Evolutionary conservation across 176 grass and related monocot species (phyloP).

Genomic region (Leersia perrieri): DNA sequence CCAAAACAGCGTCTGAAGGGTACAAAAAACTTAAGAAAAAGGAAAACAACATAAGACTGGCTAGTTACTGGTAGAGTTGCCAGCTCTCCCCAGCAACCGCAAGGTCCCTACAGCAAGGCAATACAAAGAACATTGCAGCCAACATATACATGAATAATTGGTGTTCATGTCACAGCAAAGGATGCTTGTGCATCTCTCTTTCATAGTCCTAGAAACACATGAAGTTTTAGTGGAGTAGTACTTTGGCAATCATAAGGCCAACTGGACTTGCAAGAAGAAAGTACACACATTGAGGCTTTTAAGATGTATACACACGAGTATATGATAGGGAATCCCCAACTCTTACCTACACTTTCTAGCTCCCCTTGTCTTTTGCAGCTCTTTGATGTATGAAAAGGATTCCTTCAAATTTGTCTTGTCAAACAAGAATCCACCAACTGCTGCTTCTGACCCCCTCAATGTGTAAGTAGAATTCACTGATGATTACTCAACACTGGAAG

Average conservation of each 20-base stretch:
- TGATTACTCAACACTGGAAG: conserved; percentile 5
- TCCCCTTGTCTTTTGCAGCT: conserved; percentile 25
- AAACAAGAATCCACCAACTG: not conserved
- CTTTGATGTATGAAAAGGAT: conserved; percentile 28
- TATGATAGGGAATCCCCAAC: conserved; percentile 21
- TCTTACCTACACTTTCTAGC: conserved; percentile 17
- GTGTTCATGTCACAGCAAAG: not conserved
- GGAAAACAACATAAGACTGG: too few relatives aligned
- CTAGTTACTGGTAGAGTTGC: too few relatives aligned
- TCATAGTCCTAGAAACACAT: not conserved
- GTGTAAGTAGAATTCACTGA: not conserved
- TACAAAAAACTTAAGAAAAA: too few relatives aligned
- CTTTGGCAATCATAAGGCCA: conserved; percentile 22
- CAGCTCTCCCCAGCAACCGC: too few relatives aligned
- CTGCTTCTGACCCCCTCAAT: not conserved
- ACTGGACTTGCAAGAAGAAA: conserved; percentile 23
- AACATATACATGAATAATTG: too few relatives aligned
- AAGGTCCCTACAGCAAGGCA: too few relatives aligned
- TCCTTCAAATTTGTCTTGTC: conserved; percentile 1
- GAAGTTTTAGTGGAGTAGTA: conserved; percentile 11
- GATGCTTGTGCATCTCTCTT: conserved; percentile 15
- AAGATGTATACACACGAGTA: not conserved
- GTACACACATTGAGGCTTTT: conserved; percentile 19
- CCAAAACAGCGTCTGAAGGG: too few relatives aligned
- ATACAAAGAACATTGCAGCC: too few relatives aligned